Conservation (phyloP, 345 rosid species). For the Barbarea vulgaris region DNA sequence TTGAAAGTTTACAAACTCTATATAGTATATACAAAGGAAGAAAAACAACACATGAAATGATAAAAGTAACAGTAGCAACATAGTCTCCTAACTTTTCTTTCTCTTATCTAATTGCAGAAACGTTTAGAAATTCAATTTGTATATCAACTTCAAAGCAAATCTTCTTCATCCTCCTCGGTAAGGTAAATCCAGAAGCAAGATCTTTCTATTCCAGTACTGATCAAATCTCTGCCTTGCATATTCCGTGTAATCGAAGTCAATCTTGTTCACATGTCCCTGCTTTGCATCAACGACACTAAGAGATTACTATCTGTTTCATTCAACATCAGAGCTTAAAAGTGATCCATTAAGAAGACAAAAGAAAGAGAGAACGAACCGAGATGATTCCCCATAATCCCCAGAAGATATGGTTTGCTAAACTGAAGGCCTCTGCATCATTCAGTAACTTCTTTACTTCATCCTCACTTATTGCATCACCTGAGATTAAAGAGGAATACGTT, state of each 20-base stretch:
- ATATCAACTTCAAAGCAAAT: not conserved
- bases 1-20: constrained; percentile 16
- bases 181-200: constrained; percentile 35
- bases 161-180: constrained; percentile 7
- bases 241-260: constrained; percentile 57
- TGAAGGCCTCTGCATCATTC: constrained; percentile 59
- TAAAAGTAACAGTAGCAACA: constrained; percentile 1
- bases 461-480: constrained; percentile 53
- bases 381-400: constrained; percentile 86
- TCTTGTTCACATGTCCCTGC: constrained; percentile 51
- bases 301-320: constrained; percentile 5
- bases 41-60: constrained; percentile 8
- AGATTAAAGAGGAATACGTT: not conserved
- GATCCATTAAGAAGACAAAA: not conserved
- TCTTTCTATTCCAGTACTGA: constrained; percentile 58
- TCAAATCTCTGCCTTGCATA: constrained; percentile 65
- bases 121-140: not conserved
- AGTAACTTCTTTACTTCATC: constrained; percentile 51
- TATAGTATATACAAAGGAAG: not conserved
- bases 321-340: not conserved
- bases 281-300: constrained; percentile 17
- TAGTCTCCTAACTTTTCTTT: not conserved
- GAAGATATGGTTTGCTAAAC: constrained; percentile 71
- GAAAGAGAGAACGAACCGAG: constrained; percentile 40
- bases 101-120: constrained; percentile 5